Conservation (phyloP, 371 early-diverging fungal species). For the Mucor lusitanicus region DNA sequence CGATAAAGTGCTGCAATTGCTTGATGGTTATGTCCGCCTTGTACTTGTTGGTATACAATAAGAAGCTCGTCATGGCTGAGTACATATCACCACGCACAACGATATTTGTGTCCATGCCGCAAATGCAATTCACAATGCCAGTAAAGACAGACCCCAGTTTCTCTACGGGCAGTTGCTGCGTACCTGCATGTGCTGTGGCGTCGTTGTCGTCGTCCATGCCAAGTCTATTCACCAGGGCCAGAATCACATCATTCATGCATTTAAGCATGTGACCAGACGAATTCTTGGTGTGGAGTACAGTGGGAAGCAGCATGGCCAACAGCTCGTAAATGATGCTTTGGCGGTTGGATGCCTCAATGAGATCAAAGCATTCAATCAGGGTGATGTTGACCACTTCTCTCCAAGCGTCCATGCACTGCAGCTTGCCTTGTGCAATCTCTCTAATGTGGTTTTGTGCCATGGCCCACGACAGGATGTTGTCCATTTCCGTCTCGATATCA, state of each 20-base stretch:
- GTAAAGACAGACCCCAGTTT: conserved; percentile 58
- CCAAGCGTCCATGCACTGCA: conserved; percentile 77
- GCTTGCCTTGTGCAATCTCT: conserved; percentile 63
- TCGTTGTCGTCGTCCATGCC: conserved; percentile 4
- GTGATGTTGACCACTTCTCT: conserved; percentile 76
- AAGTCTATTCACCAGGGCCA: conserved; percentile 43
- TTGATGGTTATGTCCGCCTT: conserved; percentile 16
- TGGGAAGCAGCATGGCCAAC: conserved; percentile 61
- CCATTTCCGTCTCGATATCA: conserved; percentile 52
- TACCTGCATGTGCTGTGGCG: conserved; percentile 13
- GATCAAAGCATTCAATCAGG: conserved; percentile 65
- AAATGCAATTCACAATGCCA: conserved; percentile 69
- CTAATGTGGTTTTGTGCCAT: conserved; percentile 67
- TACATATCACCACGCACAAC: conserved; percentile 84
- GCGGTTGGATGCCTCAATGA: conserved; percentile 59
- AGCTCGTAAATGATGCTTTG: conserved; percentile 65
- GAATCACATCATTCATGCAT: conserved; percentile 61
- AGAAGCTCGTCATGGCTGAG: conserved; percentile 70
- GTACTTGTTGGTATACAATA: conserved; percentile 42
- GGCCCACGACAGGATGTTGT: conserved; percentile 51
- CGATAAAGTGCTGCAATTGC: conserved; percentile 28
- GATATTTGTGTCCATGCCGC: conserved; percentile 59
- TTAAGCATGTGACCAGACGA: conserved; percentile 54
- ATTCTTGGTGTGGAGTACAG: conserved; percentile 35
- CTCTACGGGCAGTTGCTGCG: conserved; percentile 59